phyloP scores from a whole-genome alignment of 1,284 basidiomycete genomes.

The Rhodofomes roseus region DNA sequence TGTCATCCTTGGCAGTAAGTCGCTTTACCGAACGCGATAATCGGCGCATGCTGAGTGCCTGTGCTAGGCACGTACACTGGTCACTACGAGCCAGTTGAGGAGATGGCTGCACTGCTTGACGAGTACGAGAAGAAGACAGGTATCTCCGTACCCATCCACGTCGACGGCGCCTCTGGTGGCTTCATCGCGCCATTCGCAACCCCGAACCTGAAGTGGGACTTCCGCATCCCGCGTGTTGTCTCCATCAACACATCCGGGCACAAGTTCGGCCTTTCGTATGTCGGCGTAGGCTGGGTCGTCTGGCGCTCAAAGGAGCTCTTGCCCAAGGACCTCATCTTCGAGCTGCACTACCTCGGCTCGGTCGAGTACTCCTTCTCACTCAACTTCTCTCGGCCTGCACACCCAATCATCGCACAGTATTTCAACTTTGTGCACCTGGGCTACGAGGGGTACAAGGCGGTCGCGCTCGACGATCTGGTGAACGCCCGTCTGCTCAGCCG shows the following conservation, averaged over 20 bases:
- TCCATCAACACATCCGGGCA: constrained; percentile 88
- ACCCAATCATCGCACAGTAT: constrained; percentile 90
- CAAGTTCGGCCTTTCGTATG: constrained; percentile 86
- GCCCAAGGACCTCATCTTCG: constrained; percentile 90
- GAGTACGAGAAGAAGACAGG: constrained; percentile 84
- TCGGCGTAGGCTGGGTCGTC: constrained; percentile 87
- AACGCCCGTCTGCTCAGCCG: constrained; percentile 86
- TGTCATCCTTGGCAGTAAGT: constrained; percentile 70
- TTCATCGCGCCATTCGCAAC: constrained; percentile 84
- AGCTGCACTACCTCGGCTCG: constrained; percentile 74
- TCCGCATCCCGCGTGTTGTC: constrained; percentile 82
- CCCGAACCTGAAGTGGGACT: constrained; percentile 84
- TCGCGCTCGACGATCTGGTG: constrained; percentile 75
- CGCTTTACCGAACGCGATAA: constrained; percentile 10
- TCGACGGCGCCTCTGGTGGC: constrained; percentile 78
- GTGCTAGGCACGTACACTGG: constrained; percentile 81
- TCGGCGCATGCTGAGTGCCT: constrained; percentile 4
- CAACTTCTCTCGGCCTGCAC: constrained; percentile 91
- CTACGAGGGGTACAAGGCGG: constrained; percentile 74
- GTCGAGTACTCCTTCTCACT: constrained; percentile 81
- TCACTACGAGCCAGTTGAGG: constrained; percentile 89
- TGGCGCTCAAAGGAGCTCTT: constrained; percentile 77
- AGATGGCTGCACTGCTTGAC: constrained; percentile 83
- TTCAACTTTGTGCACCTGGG: constrained; percentile 89
- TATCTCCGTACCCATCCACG: constrained; percentile 79